Conservation (phyloP, 2,329 filamentous ascomycete genomes). For the Pseudogymnoascus sp. region DNA sequence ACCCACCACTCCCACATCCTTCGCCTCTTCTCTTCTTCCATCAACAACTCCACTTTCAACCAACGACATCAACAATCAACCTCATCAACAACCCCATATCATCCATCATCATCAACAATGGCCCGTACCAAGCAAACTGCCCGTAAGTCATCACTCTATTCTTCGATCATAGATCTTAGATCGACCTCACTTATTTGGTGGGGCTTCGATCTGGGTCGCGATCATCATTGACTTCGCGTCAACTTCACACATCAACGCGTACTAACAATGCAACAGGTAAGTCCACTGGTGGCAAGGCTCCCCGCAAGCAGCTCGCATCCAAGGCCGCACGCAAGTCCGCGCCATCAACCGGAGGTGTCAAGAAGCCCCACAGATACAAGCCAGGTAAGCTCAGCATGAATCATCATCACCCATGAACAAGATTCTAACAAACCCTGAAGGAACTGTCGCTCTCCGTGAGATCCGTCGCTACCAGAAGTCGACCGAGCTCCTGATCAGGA, state of each 20-base stretch:
- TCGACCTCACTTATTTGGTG: slow-evolving; percentile 11
- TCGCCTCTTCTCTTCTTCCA: slow-evolving; percentile 23
- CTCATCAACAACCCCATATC: slow-evolving; percentile 15
- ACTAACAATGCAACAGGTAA: slow-evolving; percentile 45
- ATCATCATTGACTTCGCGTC: slow-evolving; percentile 16
- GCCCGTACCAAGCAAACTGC: slow-evolving; percentile 40
- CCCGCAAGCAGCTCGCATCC: slow-evolving; percentile 95
- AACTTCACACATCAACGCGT: slow-evolving; percentile 17
- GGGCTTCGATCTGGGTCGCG: slow-evolving; percentile 22
- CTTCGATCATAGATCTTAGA: slow-evolving; percentile 7
- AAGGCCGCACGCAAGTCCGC: slow-evolving; percentile 97
- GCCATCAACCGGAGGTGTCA: slow-evolving; percentile 92
- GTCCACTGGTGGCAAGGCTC: slow-evolving; percentile 72
- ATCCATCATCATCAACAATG: slow-evolving; percentile 26
- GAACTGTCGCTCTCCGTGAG: slow-evolving; percentile 94
- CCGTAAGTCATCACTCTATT: slow-evolving; percentile 42
- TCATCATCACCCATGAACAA: background rate
- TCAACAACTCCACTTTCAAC: slow-evolving; percentile 20
- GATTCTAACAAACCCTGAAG: slow-evolving; percentile 31
- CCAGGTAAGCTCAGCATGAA: slow-evolving; percentile 46
- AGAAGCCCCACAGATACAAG: slow-evolving; percentile 91
- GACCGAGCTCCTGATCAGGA: slow-evolving; percentile 91
- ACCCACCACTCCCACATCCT: slow-evolving; percentile 25
- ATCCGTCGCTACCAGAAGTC: slow-evolving; percentile 98
- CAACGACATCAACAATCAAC: slow-evolving; percentile 12